These are phyloP conservation scores for Cucurbita argyrosperma DNA, from an alignment of 306 rosid species.

Conservation along the genomic window DNA sequence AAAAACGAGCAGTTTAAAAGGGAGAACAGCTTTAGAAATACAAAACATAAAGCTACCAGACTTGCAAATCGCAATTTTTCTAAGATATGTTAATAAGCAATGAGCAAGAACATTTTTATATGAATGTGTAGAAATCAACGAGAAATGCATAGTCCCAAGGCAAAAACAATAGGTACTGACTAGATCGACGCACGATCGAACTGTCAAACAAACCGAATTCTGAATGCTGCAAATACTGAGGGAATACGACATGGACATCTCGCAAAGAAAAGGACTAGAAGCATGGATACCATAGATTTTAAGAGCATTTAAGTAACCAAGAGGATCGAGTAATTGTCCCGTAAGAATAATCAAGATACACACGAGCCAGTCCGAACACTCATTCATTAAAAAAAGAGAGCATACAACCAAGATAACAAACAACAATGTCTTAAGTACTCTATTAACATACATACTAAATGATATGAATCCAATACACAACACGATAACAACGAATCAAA, in stretches of 20 bases:
- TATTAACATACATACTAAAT: neutral
- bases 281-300: neutral
- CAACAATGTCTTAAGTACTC: neutral
- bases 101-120: neutral
- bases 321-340: neutral
- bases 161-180: neutral
- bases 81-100: neutral
- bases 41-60: neutral
- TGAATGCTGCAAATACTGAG: neutral
- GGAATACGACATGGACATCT: neutral
- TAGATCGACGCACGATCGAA: neutral
- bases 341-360: neutral
- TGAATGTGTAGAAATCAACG: neutral
- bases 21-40: neutral
- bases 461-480: neutral
- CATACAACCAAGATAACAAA: neutral
- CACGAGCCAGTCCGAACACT: neutral
- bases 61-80: neutral
- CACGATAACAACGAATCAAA: neutral
- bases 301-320: neutral
- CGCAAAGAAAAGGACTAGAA: neutral
- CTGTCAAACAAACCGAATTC: neutral
- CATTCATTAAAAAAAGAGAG: too few species aligned
- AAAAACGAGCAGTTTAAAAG: slow-evolving; percentile 4
- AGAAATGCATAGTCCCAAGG: neutral